These are phyloP conservation scores for Pleurotus eryngii DNA, from an alignment of 768 basidiomycete species.

Conservation along the genomic window DNA sequence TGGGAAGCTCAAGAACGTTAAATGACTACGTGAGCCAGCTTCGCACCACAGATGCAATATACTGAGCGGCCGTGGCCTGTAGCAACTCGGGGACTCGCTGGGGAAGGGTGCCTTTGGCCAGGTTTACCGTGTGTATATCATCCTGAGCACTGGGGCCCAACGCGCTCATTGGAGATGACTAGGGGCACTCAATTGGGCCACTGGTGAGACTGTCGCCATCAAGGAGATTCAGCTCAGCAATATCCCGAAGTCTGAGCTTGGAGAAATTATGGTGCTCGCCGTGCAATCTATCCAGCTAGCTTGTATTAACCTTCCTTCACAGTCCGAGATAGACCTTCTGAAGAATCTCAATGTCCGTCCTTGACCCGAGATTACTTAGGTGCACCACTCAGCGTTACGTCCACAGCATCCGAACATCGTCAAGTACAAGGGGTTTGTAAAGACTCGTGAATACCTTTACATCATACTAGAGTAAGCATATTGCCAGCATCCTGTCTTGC, in stretches of 20 bases:
- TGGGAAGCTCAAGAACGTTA: conserved; percentile 4
- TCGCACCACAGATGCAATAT: not conserved
- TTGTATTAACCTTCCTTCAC: conserved; percentile 17
- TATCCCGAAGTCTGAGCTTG: conserved; percentile 89
- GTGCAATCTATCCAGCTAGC: conserved; percentile 5
- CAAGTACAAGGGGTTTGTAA: conserved; percentile 98
- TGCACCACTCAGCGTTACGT: conserved; percentile 1
- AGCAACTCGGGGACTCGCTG: conserved; percentile 97
- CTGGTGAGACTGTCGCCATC: conserved; percentile 97
- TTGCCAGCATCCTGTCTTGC: not conserved
- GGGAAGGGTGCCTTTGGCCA: conserved; percentile 97
- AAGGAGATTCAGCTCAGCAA: conserved; percentile 96
- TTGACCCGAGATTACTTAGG: not conserved
- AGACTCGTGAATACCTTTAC: conserved; percentile 90
- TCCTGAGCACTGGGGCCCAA: not conserved
- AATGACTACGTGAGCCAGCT: conserved; percentile 4
- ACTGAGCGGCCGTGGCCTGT: not conserved
- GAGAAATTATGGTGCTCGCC: conserved; percentile 89
- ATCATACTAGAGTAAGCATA: conserved; percentile 86
- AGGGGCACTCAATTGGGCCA: conserved; percentile 93
- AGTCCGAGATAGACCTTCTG: conserved; percentile 96
- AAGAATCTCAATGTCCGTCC: conserved; percentile 76
- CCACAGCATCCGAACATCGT: conserved; percentile 92
- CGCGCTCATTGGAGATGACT: not conserved
- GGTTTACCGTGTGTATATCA: conserved; percentile 76